Conservation (phyloP, 441 rosid species). For the Metrosideros polymorpha region DNA sequence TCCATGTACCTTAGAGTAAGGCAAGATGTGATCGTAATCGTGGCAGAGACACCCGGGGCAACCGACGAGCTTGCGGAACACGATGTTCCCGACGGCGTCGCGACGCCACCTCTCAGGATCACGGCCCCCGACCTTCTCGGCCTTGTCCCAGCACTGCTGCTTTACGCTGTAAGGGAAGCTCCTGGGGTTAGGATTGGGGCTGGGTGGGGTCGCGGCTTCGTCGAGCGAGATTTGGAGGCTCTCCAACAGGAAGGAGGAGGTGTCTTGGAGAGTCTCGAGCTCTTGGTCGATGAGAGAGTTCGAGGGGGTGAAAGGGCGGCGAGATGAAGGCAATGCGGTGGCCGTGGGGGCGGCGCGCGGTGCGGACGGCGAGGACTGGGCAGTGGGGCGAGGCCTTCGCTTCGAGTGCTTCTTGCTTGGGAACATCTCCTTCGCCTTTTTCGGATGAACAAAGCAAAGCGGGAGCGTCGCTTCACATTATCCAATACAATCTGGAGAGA, state of each 20-base stretch:
- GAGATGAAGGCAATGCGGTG: neutral
- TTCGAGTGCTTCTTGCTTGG: neutral
- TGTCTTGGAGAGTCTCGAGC: conserved; percentile 9
- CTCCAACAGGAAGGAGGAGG: conserved; percentile 15
- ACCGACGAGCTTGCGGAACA: conserved; percentile 82
- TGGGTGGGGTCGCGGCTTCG: conserved; percentile 16
- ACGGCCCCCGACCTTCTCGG: conserved; percentile 76
- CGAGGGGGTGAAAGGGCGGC: conserved; percentile 13
- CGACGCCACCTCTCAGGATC: conserved; percentile 85
- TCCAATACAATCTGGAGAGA: no score
- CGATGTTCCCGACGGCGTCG: conserved; percentile 71
- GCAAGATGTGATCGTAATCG: conserved; percentile 87
- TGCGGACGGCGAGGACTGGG: neutral
- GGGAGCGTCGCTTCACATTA: neutral
- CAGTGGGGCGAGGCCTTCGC: neutral
- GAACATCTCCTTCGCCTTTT: neutral
- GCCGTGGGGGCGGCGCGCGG: neutral
- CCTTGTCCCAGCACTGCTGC: conserved; percentile 94
- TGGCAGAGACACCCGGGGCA: conserved; percentile 96
- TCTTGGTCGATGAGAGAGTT: conserved; percentile 37
- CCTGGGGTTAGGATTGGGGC: conserved; percentile 41
- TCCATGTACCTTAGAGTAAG: conserved; percentile 72
- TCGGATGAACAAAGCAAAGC: neutral
- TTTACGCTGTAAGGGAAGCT: conserved; percentile 75
- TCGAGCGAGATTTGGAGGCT: conserved; percentile 24